Evolutionary conservation across 129 eudicot genomes (phyloP).

Genomic region (Ambrosia artemisiifolia): DNA sequence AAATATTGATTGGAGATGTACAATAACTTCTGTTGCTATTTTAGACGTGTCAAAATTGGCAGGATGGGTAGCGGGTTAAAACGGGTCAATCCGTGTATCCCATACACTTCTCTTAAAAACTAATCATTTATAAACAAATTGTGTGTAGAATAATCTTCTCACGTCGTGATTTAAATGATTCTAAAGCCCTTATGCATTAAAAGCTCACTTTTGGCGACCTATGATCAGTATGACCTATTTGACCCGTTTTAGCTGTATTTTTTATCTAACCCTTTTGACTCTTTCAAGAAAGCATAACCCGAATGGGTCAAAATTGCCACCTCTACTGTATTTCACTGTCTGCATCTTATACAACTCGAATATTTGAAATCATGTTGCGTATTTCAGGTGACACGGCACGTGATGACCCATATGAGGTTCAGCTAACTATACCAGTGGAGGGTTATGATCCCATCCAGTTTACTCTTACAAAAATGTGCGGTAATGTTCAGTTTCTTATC

Average conservation of each 20-base stretch:
- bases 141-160: not conserved
- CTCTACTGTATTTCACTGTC: not conserved
- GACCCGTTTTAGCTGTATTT: not conserved
- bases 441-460: conserved; percentile 69
- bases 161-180: not conserved
- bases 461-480: conserved; percentile 77
- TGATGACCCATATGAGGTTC: conserved; percentile 72
- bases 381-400: conserved; percentile 60
- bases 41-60: not conserved
- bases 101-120: not conserved
- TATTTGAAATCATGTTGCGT: not conserved
- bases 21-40: not conserved
- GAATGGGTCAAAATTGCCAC: not conserved
- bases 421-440: conserved; percentile 64
- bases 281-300: not conserved
- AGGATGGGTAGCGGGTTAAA: not conserved
- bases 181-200: not conserved
- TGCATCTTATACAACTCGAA: conserved; percentile 12
- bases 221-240: not conserved
- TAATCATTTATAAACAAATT: not conserved
- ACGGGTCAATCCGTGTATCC: not conserved
- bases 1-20: conserved; percentile 83
- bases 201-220: not conserved
- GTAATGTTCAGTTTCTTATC: conserved; percentile 41
- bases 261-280: not conserved